Percentiles rank a stretch among this genome's conserved stretches.
These are phyloP conservation scores for Verticillium albo-atrum DNA, from an alignment of 2,329 filamentous ascomycete genomes.

Conservation along the genomic window DNA sequence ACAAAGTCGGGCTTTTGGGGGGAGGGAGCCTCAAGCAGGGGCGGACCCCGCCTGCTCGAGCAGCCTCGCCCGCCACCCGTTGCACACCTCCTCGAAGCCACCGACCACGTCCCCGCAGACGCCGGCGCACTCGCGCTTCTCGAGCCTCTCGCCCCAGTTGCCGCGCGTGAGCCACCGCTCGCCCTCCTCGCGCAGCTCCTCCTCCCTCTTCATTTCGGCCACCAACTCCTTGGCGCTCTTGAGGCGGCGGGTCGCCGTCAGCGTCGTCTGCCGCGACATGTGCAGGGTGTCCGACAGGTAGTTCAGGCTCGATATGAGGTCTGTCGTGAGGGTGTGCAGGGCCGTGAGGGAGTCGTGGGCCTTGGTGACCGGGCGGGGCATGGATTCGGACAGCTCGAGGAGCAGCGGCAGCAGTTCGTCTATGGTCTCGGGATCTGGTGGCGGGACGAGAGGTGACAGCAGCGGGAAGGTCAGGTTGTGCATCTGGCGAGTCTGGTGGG, in stretches of 20 bases:
- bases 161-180: slow-evolving; percentile 76
- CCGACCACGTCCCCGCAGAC: slow-evolving; percentile 85
- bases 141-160: slow-evolving; percentile 75
- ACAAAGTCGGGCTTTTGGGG: background rate
- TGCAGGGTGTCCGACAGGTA: slow-evolving; percentile 88
- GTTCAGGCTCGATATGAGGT: slow-evolving; percentile 75
- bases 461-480: slow-evolving; percentile 69
- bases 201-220: slow-evolving; percentile 76
- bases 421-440: slow-evolving; percentile 60
- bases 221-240: slow-evolving; percentile 82
- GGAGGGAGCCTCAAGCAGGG: slow-evolving; percentile 26
- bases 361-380: slow-evolving; percentile 60
- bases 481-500: slow-evolving; percentile 70
- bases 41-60: slow-evolving; percentile 57
- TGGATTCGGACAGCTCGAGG: slow-evolving; percentile 57
- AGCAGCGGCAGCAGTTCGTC: slow-evolving; percentile 68
- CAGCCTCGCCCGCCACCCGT: slow-evolving; percentile 74
- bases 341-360: slow-evolving; percentile 63
- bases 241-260: slow-evolving; percentile 73
- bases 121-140: slow-evolving; percentile 73
- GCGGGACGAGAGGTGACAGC: slow-evolving; percentile 62
- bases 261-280: slow-evolving; percentile 87
- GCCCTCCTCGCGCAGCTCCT: slow-evolving; percentile 77
- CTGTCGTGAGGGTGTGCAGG: slow-evolving; percentile 65
- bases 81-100: slow-evolving; percentile 88